A percentile compares a stretch with the other conserved stretches of the same genome.
Evolutionary conservation across 78 protist genomes (phyloP).

Genomic region (Acrasis kona): DNA sequence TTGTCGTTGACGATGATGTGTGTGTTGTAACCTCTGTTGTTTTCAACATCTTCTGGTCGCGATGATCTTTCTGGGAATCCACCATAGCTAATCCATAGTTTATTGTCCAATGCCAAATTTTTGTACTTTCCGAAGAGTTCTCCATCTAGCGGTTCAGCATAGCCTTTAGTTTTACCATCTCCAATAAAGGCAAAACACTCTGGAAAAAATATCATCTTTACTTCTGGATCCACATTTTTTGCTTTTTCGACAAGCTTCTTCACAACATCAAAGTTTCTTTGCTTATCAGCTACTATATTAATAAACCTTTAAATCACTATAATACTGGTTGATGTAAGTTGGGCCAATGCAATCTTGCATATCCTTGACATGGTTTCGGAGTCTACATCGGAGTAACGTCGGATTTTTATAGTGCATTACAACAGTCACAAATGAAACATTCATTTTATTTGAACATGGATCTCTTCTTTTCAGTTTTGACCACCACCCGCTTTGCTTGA

Average conservation of each 20-base stretch:
- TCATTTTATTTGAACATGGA: too few relatives aligned
- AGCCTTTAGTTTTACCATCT: not conserved
- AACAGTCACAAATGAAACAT: too few relatives aligned
- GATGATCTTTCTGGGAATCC: slow-evolving; percentile 32
- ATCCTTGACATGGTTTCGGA: too few relatives aligned
- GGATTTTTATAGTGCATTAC: too few relatives aligned
- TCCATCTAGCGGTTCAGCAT: slow-evolving; percentile 1
- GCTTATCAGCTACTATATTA: not conserved
- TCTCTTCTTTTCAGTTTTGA: too few relatives aligned
- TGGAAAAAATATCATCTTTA: slow-evolving; percentile 31
- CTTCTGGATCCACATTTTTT: not conserved
- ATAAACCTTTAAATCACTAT: too few relatives aligned
- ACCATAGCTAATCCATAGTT: slow-evolving; percentile 40
- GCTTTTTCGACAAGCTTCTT: not conserved
- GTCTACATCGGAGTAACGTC: too few relatives aligned
- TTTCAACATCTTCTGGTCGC: not conserved
- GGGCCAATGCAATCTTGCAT: too few relatives aligned
- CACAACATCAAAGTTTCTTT: not conserved
- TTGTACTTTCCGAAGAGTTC: not conserved
- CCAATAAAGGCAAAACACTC: slow-evolving; percentile 30
- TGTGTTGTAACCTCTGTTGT: slow-evolving; percentile 10
- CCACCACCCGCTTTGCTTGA: too few relatives aligned
- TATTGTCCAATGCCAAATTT: not conserved
- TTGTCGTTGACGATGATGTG: slow-evolving; percentile 24
- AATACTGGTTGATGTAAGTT: too few relatives aligned